phyloP scores from a whole-genome alignment of 345 rosid genomes.

The Adansonia digitata region DNA sequence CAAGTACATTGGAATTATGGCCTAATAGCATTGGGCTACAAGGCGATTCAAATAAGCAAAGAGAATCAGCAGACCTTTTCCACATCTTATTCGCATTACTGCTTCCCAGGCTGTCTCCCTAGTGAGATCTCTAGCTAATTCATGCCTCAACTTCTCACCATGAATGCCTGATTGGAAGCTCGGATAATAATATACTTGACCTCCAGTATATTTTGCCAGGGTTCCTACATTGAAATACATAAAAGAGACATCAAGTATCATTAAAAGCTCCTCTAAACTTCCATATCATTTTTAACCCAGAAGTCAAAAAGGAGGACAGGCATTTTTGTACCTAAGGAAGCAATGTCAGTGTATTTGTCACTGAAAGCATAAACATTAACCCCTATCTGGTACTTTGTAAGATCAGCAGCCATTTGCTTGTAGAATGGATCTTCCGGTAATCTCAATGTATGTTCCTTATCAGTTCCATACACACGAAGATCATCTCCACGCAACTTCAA shows the following conservation, averaged over 20 bases:
- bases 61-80: conserved; percentile 63
- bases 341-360: conserved; percentile 91
- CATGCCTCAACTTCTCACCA: conserved; percentile 79
- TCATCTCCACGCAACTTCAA: conserved; percentile 97
- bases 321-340: conserved; percentile 65
- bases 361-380: conserved; percentile 85
- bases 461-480: conserved; percentile 89
- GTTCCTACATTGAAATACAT: conserved; percentile 47
- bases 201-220: conserved; percentile 94
- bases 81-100: conserved; percentile 99
- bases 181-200: conserved; percentile 91
- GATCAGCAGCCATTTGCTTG: conserved; percentile 99
- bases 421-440: conserved; percentile 90
- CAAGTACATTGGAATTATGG: background rate
- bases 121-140: conserved; percentile 87
- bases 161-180: conserved; percentile 72
- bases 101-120: conserved; percentile 99
- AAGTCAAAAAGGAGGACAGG: background rate
- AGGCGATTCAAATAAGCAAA: conserved; percentile 9
- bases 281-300: background rate
- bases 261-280: background rate
- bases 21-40: conserved; percentile 15
- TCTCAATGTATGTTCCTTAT: conserved; percentile 78
- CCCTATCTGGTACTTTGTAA: conserved; percentile 92
- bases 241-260: background rate